Percentiles rank a stretch among this genome's conserved stretches.
phyloP scores from a whole-genome alignment of 2,329 filamentous ascomycete species.

The Septoria linicola region DNA sequence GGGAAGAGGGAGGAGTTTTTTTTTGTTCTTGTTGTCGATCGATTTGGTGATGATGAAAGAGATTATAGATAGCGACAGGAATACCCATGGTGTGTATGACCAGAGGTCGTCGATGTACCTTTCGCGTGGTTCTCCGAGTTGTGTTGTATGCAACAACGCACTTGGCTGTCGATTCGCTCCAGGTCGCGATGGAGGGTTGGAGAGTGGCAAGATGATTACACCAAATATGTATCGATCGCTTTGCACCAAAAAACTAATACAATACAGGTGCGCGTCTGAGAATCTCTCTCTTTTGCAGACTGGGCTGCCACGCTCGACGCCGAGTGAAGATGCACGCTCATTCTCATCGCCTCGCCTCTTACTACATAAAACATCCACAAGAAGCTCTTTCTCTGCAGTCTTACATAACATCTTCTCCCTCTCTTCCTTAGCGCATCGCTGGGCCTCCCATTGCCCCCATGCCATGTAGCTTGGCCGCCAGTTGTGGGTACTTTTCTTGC shows the following conservation, averaged over 20 bases:
- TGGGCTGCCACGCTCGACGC: conserved; percentile 22
- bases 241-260: conserved; percentile 10
- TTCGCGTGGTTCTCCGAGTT: too few species aligned
- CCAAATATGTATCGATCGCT: conserved; percentile 11
- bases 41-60: not conserved
- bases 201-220: conserved; percentile 14
- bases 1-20: not conserved
- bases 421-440: conserved; percentile 19
- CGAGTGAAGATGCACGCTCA: conserved; percentile 13
- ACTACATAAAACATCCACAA: conserved; percentile 19
- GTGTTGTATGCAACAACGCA: too few species aligned
- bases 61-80: too few species aligned
- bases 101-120: too few species aligned
- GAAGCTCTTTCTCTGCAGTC: conserved; percentile 12
- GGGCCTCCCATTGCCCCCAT: conserved; percentile 30
- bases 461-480: conserved; percentile 47
- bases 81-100: too few species aligned
- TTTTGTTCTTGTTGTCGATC: not conserved
- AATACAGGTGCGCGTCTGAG: conserved; percentile 13
- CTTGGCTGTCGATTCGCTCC: too few species aligned
- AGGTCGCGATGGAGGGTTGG: too few species aligned
- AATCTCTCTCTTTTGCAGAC: conserved; percentile 20
- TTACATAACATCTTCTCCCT: conserved; percentile 3
- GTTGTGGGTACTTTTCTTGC: conserved; percentile 55
- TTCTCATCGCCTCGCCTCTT: conserved; percentile 7